A percentile compares a stretch with the other conserved stretches of the same genome.
phyloP scores from a whole-genome alignment of 331 rosid genomes.

The Saraca asoca region DNA sequence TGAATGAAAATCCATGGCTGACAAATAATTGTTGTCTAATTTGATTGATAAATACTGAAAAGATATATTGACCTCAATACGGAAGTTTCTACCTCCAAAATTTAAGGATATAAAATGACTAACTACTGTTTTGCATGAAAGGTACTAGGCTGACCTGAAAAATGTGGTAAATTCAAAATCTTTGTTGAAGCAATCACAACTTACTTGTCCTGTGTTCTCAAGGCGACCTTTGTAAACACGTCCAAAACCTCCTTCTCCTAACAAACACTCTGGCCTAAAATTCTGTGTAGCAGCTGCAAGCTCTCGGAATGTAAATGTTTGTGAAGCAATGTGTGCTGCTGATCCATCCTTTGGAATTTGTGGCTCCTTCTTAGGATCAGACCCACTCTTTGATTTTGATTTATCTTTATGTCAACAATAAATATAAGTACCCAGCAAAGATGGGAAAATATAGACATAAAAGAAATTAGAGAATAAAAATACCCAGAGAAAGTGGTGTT shows the following conservation, averaged over 20 bases:
- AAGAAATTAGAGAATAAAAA: slow-evolving; percentile 21
- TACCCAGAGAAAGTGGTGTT: slow-evolving; percentile 4
- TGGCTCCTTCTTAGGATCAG: slow-evolving; percentile 80
- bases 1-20: background rate
- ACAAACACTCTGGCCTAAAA: slow-evolving; percentile 78
- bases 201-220: slow-evolving; percentile 96
- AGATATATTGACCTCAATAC: no score
- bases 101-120: slow-evolving; percentile 6
- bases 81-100: slow-evolving; percentile 12
- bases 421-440: slow-evolving; percentile 20
- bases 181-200: slow-evolving; percentile 32
- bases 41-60: no score
- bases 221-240: slow-evolving; percentile 94
- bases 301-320: slow-evolving; percentile 95
- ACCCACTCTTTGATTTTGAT: slow-evolving; percentile 59
- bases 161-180: slow-evolving; percentile 9
- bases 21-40: background rate
- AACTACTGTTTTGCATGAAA: slow-evolving; percentile 11
- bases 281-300: slow-evolving; percentile 95
- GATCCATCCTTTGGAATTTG: slow-evolving; percentile 77
- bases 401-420: slow-evolving; percentile 56
- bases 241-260: slow-evolving; percentile 98
- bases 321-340: slow-evolving; percentile 92
- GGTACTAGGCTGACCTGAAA: slow-evolving; percentile 3
- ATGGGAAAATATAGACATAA: background rate